Evolutionary conservation across 2,329 filamentous ascomycete species (phyloP).

Genomic region (Diaporthe ilicicola): DNA sequence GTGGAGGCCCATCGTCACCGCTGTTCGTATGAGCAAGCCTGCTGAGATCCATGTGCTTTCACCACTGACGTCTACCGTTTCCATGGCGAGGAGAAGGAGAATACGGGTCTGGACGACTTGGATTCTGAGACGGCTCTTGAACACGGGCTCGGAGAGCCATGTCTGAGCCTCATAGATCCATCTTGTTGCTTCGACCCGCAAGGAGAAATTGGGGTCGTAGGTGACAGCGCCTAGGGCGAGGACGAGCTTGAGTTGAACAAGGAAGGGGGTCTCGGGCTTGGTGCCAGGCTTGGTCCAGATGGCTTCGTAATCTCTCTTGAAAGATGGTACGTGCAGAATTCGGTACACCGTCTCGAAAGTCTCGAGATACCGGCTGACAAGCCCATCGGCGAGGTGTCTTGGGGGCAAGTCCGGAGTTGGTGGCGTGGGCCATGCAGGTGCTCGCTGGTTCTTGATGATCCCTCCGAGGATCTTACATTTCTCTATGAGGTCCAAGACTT

Average conservation of each 20-base stretch:
- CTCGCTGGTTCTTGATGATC: conserved; percentile 51
- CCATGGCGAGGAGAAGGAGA: conserved; percentile 59
- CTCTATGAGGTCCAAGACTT: conserved; percentile 41
- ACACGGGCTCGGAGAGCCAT: conserved; percentile 56
- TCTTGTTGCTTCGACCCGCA: conserved; percentile 52
- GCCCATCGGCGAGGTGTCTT: conserved; percentile 54
- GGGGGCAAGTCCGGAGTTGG: conserved; percentile 51
- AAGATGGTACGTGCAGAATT: conserved; percentile 65
- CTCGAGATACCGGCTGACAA: conserved; percentile 63
- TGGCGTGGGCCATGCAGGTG: conserved; percentile 44
- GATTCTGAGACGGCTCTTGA: conserved; percentile 60
- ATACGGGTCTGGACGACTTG: conserved; percentile 60
- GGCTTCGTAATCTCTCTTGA: conserved; percentile 60
- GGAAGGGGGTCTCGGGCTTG: conserved; percentile 49
- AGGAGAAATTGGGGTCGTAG: conserved; percentile 54
- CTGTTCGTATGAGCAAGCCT: conserved; percentile 60
- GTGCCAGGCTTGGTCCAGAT: conserved; percentile 54
- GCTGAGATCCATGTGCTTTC: conserved; percentile 62
- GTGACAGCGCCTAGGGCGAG: conserved; percentile 60
- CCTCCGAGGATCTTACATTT: conserved; percentile 52
- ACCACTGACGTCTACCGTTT: conserved; percentile 55
- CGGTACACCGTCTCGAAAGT: conserved; percentile 65
- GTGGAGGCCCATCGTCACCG: conserved; percentile 65
- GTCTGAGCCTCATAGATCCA: conserved; percentile 63
- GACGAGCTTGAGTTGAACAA: conserved; percentile 62